Percentiles rank a stretch among this genome's conserved stretches.
Conservation (phyloP, 805 yeast species). For the Helenozyma rhizophorensis region DNA sequence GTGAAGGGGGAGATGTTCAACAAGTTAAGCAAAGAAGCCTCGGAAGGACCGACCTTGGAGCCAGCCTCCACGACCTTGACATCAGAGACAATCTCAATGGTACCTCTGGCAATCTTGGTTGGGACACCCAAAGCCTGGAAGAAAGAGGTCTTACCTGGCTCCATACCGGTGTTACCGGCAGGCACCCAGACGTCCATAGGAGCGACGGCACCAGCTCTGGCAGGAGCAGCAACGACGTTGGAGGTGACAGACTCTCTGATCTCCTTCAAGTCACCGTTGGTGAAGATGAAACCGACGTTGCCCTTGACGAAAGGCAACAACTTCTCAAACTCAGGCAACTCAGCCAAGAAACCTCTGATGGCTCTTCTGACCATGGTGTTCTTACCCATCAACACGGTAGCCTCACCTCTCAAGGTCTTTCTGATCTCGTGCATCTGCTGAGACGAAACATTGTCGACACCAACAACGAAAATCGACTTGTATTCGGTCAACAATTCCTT, state of each 20-base stretch:
- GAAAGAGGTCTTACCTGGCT: slow-evolving; percentile 99
- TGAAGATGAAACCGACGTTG: slow-evolving; percentile 99
- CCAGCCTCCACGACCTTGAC: slow-evolving; percentile 90
- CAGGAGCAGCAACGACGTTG: slow-evolving; percentile 99
- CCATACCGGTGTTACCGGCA: slow-evolving; percentile 99
- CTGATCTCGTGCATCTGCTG: slow-evolving; percentile 99
- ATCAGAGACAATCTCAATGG: slow-evolving; percentile 97
- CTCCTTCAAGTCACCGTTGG: slow-evolving; percentile 89
- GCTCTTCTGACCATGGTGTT: slow-evolving; percentile 99
- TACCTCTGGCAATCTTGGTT: slow-evolving; percentile 99
- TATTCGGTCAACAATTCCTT: slow-evolving; percentile 92
- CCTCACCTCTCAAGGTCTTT: slow-evolving; percentile 91
- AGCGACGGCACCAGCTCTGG: slow-evolving; percentile 99
- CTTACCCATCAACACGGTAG: slow-evolving; percentile 98
- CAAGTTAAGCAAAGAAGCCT: slow-evolving; percentile 98
- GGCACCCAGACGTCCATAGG: slow-evolving; percentile 97
- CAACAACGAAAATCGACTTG: slow-evolving; percentile 98
- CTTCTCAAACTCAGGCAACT: slow-evolving; percentile 94
- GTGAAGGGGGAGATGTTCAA: slow-evolving; percentile 99
- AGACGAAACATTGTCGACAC: slow-evolving; percentile 99
- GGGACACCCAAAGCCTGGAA: slow-evolving; percentile 99
- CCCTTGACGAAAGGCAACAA: slow-evolving; percentile 93
- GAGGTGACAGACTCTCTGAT: slow-evolving; percentile 83
- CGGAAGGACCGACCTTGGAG: slow-evolving; percentile 95
- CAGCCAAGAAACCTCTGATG: slow-evolving; percentile 89